Conservation (phyloP, 768 basidiomycete species). For the Plicaturopsis crispa region DNA sequence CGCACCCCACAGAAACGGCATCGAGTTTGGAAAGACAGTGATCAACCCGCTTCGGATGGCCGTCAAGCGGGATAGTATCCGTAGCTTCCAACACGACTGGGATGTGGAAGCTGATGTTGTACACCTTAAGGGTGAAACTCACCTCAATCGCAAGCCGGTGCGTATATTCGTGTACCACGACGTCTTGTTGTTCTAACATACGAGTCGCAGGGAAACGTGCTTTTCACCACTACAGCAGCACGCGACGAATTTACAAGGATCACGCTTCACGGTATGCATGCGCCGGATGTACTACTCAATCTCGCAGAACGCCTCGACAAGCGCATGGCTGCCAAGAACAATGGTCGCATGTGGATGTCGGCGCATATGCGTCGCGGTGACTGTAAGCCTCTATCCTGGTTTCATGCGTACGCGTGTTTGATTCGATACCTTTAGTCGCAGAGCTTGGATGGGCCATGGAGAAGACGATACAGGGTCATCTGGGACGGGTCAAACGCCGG, state of each 20-base stretch:
- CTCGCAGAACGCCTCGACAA: no score
- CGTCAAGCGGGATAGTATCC: no score
- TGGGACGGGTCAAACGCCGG: constrained; percentile 22
- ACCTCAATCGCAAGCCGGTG: constrained; percentile 18
- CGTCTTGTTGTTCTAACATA: constrained; percentile 1
- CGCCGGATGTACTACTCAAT: no score
- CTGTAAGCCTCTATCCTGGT: constrained; percentile 18
- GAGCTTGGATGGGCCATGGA: constrained; percentile 28
- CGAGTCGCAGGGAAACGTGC: constrained; percentile 15
- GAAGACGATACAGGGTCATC: constrained; percentile 23
- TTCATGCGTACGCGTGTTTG: neutral
- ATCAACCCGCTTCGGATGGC: no score
- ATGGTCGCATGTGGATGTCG: constrained; percentile 33
- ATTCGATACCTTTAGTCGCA: constrained; percentile 17
- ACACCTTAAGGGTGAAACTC: no score
- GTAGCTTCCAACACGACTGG: no score
- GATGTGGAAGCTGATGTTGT: no score
- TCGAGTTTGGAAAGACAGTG: no score
- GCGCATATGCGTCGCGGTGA: constrained; percentile 38
- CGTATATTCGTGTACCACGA: constrained; percentile 1
- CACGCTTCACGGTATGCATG: neutral
- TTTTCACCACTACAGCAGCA: constrained; percentile 13
- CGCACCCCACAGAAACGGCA: no score
- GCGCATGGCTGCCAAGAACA: no score
- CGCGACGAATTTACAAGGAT: constrained; percentile 11